These are phyloP conservation scores for Evansstolkia leycettana DNA, from an alignment of 495 filamentous ascomycete genomes.

Conservation along the genomic window DNA sequence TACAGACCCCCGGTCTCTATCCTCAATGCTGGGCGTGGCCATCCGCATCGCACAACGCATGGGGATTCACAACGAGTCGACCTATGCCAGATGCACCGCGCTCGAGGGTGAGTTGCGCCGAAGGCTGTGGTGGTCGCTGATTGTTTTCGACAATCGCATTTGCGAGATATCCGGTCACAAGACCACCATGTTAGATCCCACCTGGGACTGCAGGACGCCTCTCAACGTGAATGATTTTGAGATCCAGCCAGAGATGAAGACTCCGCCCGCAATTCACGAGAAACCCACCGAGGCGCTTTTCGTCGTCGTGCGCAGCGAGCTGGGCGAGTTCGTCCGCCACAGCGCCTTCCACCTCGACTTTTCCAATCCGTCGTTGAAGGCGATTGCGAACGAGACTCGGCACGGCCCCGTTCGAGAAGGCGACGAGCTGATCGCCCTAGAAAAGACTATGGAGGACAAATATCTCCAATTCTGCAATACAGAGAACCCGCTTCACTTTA, in stretches of 20 bases:
- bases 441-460: slow-evolving; percentile 31
- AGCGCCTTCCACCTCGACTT: slow-evolving; percentile 37
- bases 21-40: slow-evolving; percentile 39
- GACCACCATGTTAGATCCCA: slow-evolving; percentile 26
- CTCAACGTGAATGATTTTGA: slow-evolving; percentile 46
- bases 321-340: too few species aligned
- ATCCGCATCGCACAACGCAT: slow-evolving; percentile 43
- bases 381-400: slow-evolving; percentile 16
- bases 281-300: slow-evolving; percentile 40
- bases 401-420: slow-evolving; percentile 8
- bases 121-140: slow-evolving; percentile 47
- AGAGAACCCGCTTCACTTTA: slow-evolving; percentile 39
- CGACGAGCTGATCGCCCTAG: slow-evolving; percentile 21
- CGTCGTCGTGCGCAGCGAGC: slow-evolving; percentile 32
- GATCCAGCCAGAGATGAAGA: slow-evolving; percentile 37
- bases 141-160: slow-evolving; percentile 39
- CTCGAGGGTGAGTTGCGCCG: slow-evolving; percentile 48
- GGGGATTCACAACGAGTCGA: slow-evolving; percentile 36
- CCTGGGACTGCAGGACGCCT: slow-evolving; percentile 38
- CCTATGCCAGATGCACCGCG: slow-evolving; percentile 12
- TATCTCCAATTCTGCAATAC: slow-evolving; percentile 35
- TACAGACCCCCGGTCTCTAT: slow-evolving; percentile 40
- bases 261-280: slow-evolving; percentile 17
- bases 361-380: slow-evolving; percentile 32
- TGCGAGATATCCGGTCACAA: slow-evolving; percentile 30